Evolutionary conservation across 1,284 basidiomycete species (phyloP), one percentile per base, ranked within the genome.

Genomic region (Waitea zeae): DNA sequence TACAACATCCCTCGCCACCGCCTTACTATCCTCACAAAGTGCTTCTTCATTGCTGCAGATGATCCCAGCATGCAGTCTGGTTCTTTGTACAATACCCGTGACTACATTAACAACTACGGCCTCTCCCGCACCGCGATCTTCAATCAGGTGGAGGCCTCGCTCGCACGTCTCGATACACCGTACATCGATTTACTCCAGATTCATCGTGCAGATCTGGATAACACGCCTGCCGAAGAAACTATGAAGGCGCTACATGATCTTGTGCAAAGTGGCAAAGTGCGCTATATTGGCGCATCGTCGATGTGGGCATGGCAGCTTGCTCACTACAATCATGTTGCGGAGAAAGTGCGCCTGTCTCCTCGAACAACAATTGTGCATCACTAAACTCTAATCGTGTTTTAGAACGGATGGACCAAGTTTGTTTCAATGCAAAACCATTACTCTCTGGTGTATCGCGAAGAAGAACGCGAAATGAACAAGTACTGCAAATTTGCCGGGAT

Each of bases 101-200:
- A 58, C 29, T 62, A 59, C 38, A 45, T 61, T 35, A 67, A 69
- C 44, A 59, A 66, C 33, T 38, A 40, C 4, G 62, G 62, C 3
- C 52, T 62, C 18, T 62, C 58, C 12, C 54, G 61, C 12, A 43
- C 51, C 3, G 60, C 54, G 7, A 62, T 63, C 38, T 61, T 65
- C 48, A 61, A 61, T 35, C 51, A 55, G 0, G 54, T 65, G 36
- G 56, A 63, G 0, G 62, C 54, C 0, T 62, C 56, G 0, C 52
- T 68, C 1, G 38, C 39, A 9, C 53, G 64, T 2, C 51, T 68
- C 4, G 42, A 56, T 20, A 59, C 56, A 11, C 40, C 59, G 5
- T 65, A 67, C 44, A 49, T 69, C 33, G 64, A 68, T 41, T 51
- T 67, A 2, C 46, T 63, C 17, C 59, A 62, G 38, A 58, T 61